Base-by-base conservation (phyloP, 805 yeast species). In the Saccharomycopsis malanga region DNA sequence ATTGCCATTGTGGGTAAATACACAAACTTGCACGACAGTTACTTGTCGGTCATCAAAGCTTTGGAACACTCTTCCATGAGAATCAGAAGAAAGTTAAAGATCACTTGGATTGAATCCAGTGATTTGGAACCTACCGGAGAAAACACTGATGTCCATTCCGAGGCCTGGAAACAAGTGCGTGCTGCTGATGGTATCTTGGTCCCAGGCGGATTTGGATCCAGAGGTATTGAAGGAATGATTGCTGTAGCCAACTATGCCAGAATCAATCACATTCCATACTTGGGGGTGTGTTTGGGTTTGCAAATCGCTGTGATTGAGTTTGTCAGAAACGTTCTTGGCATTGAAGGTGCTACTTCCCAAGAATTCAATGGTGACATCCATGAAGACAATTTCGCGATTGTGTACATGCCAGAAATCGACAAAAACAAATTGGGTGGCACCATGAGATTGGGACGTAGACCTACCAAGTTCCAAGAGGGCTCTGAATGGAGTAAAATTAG, bases 211-310 rank as follows among this genome's bases (percentile, higher is more conserved):
- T 93, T 93, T 61, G 99, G 99, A 50, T 68, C 79, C 42, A 83
- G 99, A 67, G 99, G 99, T 68, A 87, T 87, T 50, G 98, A 93
- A 69, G 99, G 98, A 58, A 93, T 93, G 99, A 74, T 93, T 63
- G 71, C 86, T 34, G 98, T 98, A 51, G 95, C 97, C 46, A 83
- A 86, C 66, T 93, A 94, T 83, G 98, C 98, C n/a, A 82, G 99
- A 70, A 95, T 84, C 66, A 87, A 87, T 70, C 77, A 83, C 60
- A 77, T 87, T 50, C 99, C 99, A 43, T 93, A 83, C 68, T 74
- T 93, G 61, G 99, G 99, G 65, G 94, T 93, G 53, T 93, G 99
- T 70, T 76, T 93, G 49, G 99, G 99, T 53, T 79, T 93, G 70
- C 99, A 93, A 72, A 78, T 93, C 61, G 98, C 98, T 4, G 95